A percentile compares a stretch with the other conserved stretches of the same genome.
phyloP scores from a whole-genome alignment of 2,329 filamentous ascomycete species.

The Talaromyces atroroseus region DNA sequence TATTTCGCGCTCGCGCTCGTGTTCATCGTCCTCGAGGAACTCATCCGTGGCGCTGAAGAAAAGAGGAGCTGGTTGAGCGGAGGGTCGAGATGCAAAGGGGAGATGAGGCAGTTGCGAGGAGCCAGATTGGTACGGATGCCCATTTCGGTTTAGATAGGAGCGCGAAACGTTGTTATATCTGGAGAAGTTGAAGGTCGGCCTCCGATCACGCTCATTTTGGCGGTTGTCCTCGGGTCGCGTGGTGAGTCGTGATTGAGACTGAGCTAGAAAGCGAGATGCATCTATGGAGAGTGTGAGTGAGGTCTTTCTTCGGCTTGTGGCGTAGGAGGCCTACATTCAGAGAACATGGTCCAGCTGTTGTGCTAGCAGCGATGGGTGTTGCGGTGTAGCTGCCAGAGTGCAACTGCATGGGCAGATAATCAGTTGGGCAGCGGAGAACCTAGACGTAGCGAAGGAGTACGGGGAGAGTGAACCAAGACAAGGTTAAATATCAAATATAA shows the following conservation, averaged over 20 bases:
- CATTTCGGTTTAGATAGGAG: slow-evolving; percentile 49
- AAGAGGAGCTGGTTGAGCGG: slow-evolving; percentile 76
- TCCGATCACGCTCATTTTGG: slow-evolving; percentile 30
- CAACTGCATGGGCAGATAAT: not conserved
- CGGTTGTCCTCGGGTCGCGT: slow-evolving; percentile 56
- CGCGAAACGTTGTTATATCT: slow-evolving; percentile 43
- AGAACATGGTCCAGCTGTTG: slow-evolving; percentile 59
- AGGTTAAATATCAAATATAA: not conserved
- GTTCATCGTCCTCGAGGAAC: slow-evolving; percentile 87
- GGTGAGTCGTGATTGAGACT: slow-evolving; percentile 88
- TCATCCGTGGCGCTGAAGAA: slow-evolving; percentile 90
- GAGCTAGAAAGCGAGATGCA: slow-evolving; percentile 91
- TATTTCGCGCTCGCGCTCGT: slow-evolving; percentile 81
- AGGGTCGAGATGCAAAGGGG: slow-evolving; percentile 71
- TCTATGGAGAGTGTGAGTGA: slow-evolving; percentile 49
- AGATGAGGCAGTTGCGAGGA: slow-evolving; percentile 69
- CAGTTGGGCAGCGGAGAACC: not conserved
- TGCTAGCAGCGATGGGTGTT: slow-evolving; percentile 3
- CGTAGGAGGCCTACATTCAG: slow-evolving; percentile 68
- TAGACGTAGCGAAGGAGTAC: not conserved
- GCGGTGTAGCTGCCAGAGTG: not conserved
- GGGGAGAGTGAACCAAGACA: not conserved
- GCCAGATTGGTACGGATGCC: slow-evolving; percentile 72
- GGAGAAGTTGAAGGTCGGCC: slow-evolving; percentile 37
- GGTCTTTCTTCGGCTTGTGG: not conserved